Base-by-base conservation (phyloP, 306 rosid genomes). In the Cicer arietinum region DNA sequence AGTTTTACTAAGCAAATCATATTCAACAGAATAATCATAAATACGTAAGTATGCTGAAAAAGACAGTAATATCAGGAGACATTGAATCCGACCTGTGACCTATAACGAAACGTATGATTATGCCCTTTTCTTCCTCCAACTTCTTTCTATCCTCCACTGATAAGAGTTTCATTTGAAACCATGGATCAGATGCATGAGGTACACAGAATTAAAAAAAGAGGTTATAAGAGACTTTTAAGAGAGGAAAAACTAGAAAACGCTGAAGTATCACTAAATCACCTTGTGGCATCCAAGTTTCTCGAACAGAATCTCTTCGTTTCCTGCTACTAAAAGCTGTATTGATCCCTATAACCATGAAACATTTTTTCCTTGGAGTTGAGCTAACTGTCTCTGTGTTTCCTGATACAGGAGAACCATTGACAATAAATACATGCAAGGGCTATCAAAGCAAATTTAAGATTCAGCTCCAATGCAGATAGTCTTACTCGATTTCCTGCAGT, bases 231-330 rank as follows among this genome's bases (percentile, higher is more conserved):
- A 77, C 8, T 54, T 50, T 41, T 7, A 42, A 66, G 60, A 47
- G 13, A 11, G 46, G 17, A 78, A 50, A 79, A 85, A 67, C 46
- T 18, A 54, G 13, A 56, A 79, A 61, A 67, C 66, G 6, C 5
- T 57, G 22, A 43, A 76, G 57, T 42, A 58, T 69, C 43, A 63
- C 43, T 73, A 52, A 76, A 74, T 76, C 86, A 91, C 98, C 96
- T 89, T 54, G 90, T 52, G 98, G 98, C 97, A 91, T 91, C 98
- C 97, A 94, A 67, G 98, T 89, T 78, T 81, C 81, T 82, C 98
- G 92, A 77, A 91, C 84, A 50, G 97, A 94, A 75, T 94, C 96
- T 86, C 98, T 87, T 75, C 97, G 79, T 70, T 83, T 91, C 61
- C 87, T 78, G 85, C 97, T 94, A 79, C 84, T 90, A 76, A 94